phyloP scores from a whole-genome alignment of 768 basidiomycete genomes.

The Kwoniella shandongensis region DNA sequence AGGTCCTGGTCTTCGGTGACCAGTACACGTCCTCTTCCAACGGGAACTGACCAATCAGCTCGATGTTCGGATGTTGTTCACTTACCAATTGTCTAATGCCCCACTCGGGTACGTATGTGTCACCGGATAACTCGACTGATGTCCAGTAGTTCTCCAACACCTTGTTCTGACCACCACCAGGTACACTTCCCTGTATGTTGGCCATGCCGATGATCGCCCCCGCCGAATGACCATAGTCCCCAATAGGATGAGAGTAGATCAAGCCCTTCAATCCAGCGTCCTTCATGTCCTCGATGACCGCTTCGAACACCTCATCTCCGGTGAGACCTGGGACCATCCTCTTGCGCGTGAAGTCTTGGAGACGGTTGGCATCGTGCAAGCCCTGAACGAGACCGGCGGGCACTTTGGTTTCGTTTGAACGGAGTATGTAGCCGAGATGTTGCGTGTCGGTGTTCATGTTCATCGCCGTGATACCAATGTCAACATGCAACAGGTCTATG shows the following conservation, averaged over 20 bases:
- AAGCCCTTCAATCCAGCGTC: constrained; percentile 58
- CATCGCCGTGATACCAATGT: constrained; percentile 62
- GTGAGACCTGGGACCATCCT: constrained; percentile 58
- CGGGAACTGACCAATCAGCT: constrained; percentile 30
- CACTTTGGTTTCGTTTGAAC: constrained; percentile 56
- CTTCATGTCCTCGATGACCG: constrained; percentile 58
- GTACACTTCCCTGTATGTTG: constrained; percentile 42
- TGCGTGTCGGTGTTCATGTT: constrained; percentile 63
- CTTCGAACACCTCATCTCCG: constrained; percentile 58
- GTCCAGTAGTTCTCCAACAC: constrained; percentile 61
- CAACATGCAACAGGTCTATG: constrained; percentile 59
- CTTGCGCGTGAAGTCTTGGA: constrained; percentile 60
- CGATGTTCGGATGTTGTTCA: neutral
- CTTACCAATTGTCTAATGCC: constrained; percentile 54
- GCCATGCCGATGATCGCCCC: constrained; percentile 58
- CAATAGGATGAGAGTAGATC: constrained; percentile 61
- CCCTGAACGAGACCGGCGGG: constrained; percentile 58
- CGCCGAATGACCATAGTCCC: constrained; percentile 62
- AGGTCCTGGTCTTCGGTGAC: constrained; percentile 55
- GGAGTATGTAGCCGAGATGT: constrained; percentile 62
- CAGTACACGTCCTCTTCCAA: constrained; percentile 52
- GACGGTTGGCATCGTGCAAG: constrained; percentile 57
- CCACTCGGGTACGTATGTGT: constrained; percentile 59
- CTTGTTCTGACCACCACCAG: constrained; percentile 58
- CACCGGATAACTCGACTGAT: constrained; percentile 61